These are phyloP conservation scores for Cladophialophora yegresii DNA, from an alignment of 2,329 filamentous ascomycete species.

Conservation along the genomic window DNA sequence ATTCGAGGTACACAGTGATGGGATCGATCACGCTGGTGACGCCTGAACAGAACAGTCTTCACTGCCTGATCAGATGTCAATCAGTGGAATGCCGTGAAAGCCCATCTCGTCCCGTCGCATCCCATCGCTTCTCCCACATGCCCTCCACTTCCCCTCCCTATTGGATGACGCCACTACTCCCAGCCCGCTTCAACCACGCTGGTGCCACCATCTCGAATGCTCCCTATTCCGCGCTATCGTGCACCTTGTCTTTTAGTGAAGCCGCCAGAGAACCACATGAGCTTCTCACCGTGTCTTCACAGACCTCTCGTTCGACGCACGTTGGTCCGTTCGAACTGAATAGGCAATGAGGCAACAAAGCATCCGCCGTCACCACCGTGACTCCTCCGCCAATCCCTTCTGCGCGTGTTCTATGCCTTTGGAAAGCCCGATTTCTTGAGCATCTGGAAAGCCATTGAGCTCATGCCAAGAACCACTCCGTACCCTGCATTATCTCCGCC, in stretches of 20 bases:
- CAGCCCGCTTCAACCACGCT: background rate
- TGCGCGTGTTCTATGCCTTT: conserved; percentile 13
- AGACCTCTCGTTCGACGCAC: conserved; percentile 1
- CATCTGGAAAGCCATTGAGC: background rate
- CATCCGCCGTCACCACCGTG: background rate
- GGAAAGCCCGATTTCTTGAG: background rate
- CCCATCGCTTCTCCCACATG: conserved; percentile 14
- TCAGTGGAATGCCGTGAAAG: background rate
- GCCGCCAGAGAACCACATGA: conserved; percentile 4
- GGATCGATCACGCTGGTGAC: too few species aligned
- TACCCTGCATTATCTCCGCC: background rate
- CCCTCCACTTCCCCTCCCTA: conserved; percentile 5
- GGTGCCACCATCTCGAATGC: background rate
- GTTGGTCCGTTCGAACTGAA: background rate
- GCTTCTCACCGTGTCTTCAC: background rate
- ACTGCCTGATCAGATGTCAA: background rate
- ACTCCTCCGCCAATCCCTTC: conserved; percentile 19
- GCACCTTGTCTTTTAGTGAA: background rate
- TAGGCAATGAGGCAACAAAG: background rate
- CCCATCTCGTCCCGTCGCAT: background rate
- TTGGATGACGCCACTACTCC: conserved; percentile 9
- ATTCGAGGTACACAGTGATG: background rate
- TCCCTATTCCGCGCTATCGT: background rate
- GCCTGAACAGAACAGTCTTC: background rate
- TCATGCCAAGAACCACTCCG: conserved; percentile 9